These are phyloP conservation scores for Euryodendron excelsum DNA, from an alignment of 148 eudicot species.

Conservation along the genomic window DNA sequence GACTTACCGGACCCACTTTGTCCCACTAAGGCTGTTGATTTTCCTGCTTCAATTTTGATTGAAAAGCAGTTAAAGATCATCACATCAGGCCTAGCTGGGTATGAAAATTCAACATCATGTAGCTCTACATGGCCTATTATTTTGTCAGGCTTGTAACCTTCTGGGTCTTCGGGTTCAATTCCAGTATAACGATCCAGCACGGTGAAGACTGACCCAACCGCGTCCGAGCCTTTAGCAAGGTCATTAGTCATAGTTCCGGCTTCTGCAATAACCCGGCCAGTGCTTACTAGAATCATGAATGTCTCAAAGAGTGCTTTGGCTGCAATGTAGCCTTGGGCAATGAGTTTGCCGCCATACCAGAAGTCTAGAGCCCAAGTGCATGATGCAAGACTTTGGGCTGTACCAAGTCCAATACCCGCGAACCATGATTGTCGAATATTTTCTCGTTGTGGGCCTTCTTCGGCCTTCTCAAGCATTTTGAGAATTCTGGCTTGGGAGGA, in stretches of 20 bases:
- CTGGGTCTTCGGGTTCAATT: constrained; percentile 71
- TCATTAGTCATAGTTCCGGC: constrained; percentile 89
- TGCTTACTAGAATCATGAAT: constrained; percentile 77
- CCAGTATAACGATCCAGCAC: constrained; percentile 59
- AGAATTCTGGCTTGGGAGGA: constrained; percentile 70
- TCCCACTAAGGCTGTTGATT: constrained; percentile 76
- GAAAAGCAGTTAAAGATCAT: constrained; percentile 57
- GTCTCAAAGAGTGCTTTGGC: constrained; percentile 61
- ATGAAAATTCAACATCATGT: constrained; percentile 54
- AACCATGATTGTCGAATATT: constrained; percentile 75
- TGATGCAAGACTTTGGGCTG: constrained; percentile 56
- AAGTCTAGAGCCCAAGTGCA: constrained; percentile 74
- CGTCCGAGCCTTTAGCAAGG: constrained; percentile 68
- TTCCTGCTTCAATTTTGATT: constrained; percentile 61
- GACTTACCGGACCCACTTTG: constrained; percentile 92
- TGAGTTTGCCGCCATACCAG: constrained; percentile 84
- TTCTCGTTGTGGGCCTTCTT: constrained; percentile 65
- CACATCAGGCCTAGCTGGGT: constrained; percentile 58
- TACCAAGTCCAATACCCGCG: constrained; percentile 75
- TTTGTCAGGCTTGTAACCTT: constrained; percentile 49
- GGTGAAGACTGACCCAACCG: constrained; percentile 68
- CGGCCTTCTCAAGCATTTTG: constrained; percentile 62
- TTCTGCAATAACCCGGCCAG: constrained; percentile 83
- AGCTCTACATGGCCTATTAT: constrained; percentile 60
- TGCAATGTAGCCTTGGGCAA: constrained; percentile 45